Base-by-base conservation (phyloP, 1,284 basidiomycete species). In the Taiwanofungus camphoratus region DNA sequence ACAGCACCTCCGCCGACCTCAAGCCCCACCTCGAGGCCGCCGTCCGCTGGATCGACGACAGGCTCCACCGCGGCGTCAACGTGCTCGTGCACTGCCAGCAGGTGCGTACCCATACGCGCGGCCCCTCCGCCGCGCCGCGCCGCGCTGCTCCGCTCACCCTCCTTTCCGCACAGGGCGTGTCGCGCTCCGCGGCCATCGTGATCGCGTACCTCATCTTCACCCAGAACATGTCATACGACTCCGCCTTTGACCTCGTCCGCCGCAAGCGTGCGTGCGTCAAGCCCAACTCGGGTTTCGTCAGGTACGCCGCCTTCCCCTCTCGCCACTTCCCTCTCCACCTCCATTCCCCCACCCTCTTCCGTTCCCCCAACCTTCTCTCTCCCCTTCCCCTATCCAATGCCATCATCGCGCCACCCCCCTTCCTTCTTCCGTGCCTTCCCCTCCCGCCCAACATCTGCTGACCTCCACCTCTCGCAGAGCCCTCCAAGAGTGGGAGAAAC, bases 31-130 rank as follows among this genome's bases (percentile, higher is more conserved):
- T 82, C 36, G 76, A 78, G 52, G 67, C 63, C 5, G 75, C 73
- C 20, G 80, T 77, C 45, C 67, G 69, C 38, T 71, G 72, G 61
- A 82, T 82, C 48, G 69, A 74, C 49, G 60, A 62, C 22, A 67
- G 75, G 4, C 64, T 82, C 20, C 51, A 56, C 3, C 56, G 62
- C 16, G 79, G 79, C 6, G 56, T 67, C 32, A 81, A 74, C 49
- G 76, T 82, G 8, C 70, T 82, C 46, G 79, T 82, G 2, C 80
- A 82, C 52, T 82, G 79, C 50, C 79, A 82, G 50, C 79, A 82
- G 74, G 77, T 80, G 45, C 49, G 68, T 59, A 19, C 11, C 42
- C 24, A 31, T n/a, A n/a, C n/a, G n/a, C n/a, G n/a, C n/a, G n/a
- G n/a, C 21, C 23, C n/a, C 33, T 36, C 36, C 16, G 11, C 16